Evolutionary conservation across 345 rosid genomes (phyloP).

Genomic region (Gossypium australe): DNA sequence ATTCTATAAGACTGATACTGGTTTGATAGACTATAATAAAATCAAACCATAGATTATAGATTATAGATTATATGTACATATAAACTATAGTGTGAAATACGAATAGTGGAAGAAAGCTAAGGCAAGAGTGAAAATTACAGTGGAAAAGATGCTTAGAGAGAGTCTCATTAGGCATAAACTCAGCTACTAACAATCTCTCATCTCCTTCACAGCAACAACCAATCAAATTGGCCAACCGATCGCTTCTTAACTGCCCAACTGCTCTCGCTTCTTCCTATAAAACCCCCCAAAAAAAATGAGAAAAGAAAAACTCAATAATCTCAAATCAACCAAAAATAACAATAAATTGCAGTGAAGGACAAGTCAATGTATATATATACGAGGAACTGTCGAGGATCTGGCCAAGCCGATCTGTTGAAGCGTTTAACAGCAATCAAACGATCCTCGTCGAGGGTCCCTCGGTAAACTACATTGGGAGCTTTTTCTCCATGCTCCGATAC

Average conservation of each 20-base stretch:
- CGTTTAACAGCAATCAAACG: constrained; percentile 70
- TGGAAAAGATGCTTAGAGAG: constrained; percentile 88
- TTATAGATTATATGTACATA: neutral
- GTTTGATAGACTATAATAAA: neutral
- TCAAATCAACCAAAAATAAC: neutral
- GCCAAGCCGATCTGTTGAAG: constrained; percentile 74
- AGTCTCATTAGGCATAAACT: constrained; percentile 84
- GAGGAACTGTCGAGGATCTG: constrained; percentile 79
- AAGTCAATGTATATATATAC: constrained; percentile 20
- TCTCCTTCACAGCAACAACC: constrained; percentile 85
- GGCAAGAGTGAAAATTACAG: constrained; percentile 31
- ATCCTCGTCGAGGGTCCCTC: constrained; percentile 61
- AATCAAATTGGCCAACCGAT: constrained; percentile 65
- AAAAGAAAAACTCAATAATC: neutral
- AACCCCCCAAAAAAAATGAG: neutral
- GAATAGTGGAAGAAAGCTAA: neutral
- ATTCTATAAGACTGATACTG: neutral
- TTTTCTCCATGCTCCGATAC: constrained; percentile 87
- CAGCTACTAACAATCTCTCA: constrained; percentile 75
- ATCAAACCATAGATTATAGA: neutral
- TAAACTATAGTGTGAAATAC: too few species aligned
- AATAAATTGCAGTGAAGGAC: neutral
- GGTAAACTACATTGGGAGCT: constrained; percentile 78
- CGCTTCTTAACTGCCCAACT: constrained; percentile 69
- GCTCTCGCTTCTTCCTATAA: constrained; percentile 72